Conservation (phyloP, 306 rosid genomes). For the Carpinus fangiana region DNA sequence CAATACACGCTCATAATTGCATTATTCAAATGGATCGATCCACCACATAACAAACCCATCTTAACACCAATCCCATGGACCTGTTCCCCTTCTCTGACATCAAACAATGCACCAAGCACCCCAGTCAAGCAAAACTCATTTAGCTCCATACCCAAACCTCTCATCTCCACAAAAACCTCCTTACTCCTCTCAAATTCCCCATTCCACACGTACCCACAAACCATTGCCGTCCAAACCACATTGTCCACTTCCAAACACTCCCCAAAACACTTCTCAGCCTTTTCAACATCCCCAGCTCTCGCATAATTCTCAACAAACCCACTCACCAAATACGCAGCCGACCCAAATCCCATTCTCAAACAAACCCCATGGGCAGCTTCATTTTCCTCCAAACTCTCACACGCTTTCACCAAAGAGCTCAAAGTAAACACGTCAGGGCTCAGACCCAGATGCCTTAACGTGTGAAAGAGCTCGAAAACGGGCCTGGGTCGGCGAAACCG, state of each 20-base stretch:
- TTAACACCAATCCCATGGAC: conserved; percentile 22
- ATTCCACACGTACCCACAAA: conserved; percentile 26
- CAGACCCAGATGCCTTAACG: conserved; percentile 16
- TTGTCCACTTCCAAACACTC: conserved; percentile 18
- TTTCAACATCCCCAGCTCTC: conserved; percentile 18
- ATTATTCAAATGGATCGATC: conserved; percentile 18
- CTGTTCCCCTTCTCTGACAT: conserved; percentile 21
- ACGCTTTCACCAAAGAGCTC: conserved; percentile 24
- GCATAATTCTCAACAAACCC: conserved; percentile 24
- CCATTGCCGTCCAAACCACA: conserved; percentile 26
- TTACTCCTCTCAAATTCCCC: conserved; percentile 22
- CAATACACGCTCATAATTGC: conserved; percentile 14
- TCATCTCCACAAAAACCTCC: conserved; percentile 15
- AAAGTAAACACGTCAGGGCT: conserved; percentile 18
- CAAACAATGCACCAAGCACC: conserved; percentile 15
- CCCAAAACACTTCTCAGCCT: conserved; percentile 27
- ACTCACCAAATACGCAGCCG: conserved; percentile 14
- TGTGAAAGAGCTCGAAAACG: conserved; percentile 6
- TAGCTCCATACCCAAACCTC: conserved; percentile 15
- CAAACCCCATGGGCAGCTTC: conserved; percentile 25
- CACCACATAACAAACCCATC: conserved; percentile 16
- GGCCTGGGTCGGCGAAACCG: conserved; percentile 1
- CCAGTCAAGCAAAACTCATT: conserved; percentile 30
- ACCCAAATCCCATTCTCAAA: conserved; percentile 24
- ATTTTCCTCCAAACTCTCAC: conserved; percentile 19